Evolutionary conservation across 352 stramenopile species (phyloP).

Genomic region (Phytophthora europaea): DNA sequence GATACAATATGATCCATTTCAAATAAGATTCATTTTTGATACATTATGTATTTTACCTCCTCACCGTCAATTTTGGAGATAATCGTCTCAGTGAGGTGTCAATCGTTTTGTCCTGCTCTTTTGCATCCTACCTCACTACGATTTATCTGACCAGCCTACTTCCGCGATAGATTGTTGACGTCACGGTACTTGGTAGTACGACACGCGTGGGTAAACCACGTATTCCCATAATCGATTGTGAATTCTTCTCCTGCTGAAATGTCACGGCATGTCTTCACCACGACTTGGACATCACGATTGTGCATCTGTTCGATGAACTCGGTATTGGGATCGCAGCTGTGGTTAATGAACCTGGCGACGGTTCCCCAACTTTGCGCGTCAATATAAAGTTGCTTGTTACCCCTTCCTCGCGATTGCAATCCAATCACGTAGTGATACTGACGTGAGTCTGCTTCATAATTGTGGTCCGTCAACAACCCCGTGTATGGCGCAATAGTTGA

Average conservation of each 20-base stretch:
- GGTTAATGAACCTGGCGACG: neutral
- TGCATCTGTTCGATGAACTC: neutral
- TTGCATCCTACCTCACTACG: too few relatives aligned
- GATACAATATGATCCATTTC: neutral
- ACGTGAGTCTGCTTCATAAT: neutral
- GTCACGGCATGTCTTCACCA: neutral
- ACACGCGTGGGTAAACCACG: neutral
- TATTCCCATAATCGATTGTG: neutral
- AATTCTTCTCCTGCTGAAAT: neutral
- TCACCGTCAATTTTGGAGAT: too few relatives aligned
- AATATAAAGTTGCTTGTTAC: slow-evolving; percentile 6
- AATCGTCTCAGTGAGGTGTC: too few relatives aligned
- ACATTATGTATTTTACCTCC: neutral
- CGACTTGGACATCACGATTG: slow-evolving; percentile 2
- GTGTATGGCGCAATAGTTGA: neutral
- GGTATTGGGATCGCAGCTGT: slow-evolving; percentile 2
- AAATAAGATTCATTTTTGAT: neutral
- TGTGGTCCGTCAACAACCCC: neutral
- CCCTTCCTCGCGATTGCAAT: neutral
- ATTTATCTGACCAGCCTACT: too few relatives aligned
- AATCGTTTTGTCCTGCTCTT: too few relatives aligned
- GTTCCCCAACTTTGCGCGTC: slow-evolving; percentile 1
- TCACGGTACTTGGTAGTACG: neutral
- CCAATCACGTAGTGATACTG: neutral
- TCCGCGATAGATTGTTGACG: neutral